phyloP scores from a whole-genome alignment of 108 stramenopile genomes.

The Schizochytrium sp. region DNA sequence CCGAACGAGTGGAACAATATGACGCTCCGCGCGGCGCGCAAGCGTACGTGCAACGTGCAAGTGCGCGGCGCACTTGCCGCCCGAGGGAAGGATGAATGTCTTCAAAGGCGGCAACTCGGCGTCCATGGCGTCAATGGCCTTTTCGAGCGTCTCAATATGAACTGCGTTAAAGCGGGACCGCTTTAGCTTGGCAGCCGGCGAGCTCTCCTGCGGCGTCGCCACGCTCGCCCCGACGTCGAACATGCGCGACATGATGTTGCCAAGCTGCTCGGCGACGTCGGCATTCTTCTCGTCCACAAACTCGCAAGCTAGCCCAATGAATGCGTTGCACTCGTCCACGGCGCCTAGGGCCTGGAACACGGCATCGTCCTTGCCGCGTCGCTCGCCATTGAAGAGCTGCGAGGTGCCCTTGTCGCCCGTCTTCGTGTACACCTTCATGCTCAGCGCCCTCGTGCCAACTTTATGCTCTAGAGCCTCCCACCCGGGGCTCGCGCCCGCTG shows the following conservation, averaged over 20 bases:
- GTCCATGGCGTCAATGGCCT: conserved; percentile 22
- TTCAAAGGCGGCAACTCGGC: background rate
- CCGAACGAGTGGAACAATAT: background rate
- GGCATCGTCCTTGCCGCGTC: background rate
- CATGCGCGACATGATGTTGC: background rate
- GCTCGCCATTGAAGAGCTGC: conserved; percentile 17
- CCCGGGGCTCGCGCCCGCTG: too few species aligned
- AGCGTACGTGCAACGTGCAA: conserved; percentile 18
- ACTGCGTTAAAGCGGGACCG: background rate
- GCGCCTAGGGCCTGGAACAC: conserved; percentile 21
- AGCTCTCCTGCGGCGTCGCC: background rate
- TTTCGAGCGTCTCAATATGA: background rate
- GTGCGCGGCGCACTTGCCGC: conserved; percentile 18
- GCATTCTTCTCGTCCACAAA: background rate
- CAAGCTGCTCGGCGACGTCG: background rate
- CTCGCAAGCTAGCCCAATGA: conserved; percentile 14
- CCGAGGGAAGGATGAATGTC: conserved; percentile 24
- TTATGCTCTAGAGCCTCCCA: too few species aligned
- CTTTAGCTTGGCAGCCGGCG: background rate
- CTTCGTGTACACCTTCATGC: conserved; percentile 25
- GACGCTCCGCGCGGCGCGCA: conserved; percentile 19
- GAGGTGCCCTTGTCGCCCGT: conserved; percentile 30
- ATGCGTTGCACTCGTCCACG: conserved; percentile 21
- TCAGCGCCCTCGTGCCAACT: background rate
- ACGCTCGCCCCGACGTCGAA: conserved; percentile 22